These are phyloP conservation scores for Eucalyptus urophylla DNA, from an alignment of 345 rosid species.

Conservation along the genomic window DNA sequence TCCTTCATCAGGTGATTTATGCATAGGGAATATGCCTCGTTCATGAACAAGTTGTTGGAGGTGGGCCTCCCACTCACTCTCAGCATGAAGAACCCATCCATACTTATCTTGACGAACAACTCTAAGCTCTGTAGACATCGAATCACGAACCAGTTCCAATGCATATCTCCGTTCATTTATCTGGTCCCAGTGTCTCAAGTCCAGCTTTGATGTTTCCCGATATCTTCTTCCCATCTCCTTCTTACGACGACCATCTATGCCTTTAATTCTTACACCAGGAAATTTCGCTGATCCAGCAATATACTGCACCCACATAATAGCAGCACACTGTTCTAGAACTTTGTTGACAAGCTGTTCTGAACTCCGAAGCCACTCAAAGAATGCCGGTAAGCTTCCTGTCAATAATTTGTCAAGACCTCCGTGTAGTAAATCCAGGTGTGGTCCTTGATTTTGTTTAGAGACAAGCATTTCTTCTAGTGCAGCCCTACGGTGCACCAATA, in stretches of 20 bases:
- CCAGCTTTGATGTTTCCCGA: conserved; percentile 70
- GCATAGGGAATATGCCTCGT: conserved; percentile 90
- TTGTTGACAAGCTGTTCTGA: conserved; percentile 68
- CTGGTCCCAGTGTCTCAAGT: conserved; percentile 91
- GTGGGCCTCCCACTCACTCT: conserved; percentile 97
- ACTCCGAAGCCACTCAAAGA: conserved; percentile 82
- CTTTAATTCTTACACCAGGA: conserved; percentile 93
- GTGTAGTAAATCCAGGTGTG: conserved; percentile 65
- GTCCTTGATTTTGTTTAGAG: conserved; percentile 85
- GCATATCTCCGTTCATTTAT: conserved; percentile 93
- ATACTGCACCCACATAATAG: conserved; percentile 91
- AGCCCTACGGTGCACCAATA: conserved; percentile 85
- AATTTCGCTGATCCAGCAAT: conserved; percentile 92
- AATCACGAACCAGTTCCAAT: conserved; percentile 85
- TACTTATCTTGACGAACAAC: conserved; percentile 99
- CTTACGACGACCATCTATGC: conserved; percentile 87
- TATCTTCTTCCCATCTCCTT: conserved; percentile 91
- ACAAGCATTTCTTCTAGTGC: conserved; percentile 86
- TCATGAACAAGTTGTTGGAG: conserved; percentile 97
- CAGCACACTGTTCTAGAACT: conserved; percentile 94
- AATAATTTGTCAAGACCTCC: conserved; percentile 93
- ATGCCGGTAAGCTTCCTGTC: conserved; percentile 62
- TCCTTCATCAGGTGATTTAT: conserved; percentile 35
- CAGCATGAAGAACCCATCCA: conserved; percentile 99
- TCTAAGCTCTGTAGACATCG: conserved; percentile 96